Conservation (phyloP, 2,329 filamentous ascomycete genomes). For the Fusarium sp. region DNA sequence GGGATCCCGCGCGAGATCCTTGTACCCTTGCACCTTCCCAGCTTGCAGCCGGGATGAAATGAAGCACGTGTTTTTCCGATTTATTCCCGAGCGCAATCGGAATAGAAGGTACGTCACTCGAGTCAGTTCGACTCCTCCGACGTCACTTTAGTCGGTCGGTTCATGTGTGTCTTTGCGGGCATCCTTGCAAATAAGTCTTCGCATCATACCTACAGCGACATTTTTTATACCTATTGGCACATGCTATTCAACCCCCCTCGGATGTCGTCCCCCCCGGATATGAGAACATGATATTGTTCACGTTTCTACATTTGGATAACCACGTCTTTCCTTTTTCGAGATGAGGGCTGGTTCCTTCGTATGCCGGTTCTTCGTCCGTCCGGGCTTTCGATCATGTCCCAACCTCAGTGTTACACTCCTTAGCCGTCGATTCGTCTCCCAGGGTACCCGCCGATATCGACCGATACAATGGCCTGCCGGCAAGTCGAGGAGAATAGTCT, state of each 20-base stretch:
- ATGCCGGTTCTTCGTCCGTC: slow-evolving; percentile 57
- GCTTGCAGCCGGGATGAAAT: background rate
- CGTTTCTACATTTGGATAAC: slow-evolving; percentile 6
- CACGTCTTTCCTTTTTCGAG: slow-evolving; percentile 42
- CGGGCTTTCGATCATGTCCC: slow-evolving; percentile 45
- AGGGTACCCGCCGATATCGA: slow-evolving; percentile 37
- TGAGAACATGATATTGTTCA: slow-evolving; percentile 35
- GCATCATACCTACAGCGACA: slow-evolving; percentile 23
- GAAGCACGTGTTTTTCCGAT: slow-evolving; percentile 42
- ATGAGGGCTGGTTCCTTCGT: slow-evolving; percentile 59
- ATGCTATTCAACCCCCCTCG: slow-evolving; percentile 17
- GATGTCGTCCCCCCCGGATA: slow-evolving; percentile 20
- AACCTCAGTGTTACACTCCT: slow-evolving; percentile 30
- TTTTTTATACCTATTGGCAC: slow-evolving; percentile 23
- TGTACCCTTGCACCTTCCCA: background rate
- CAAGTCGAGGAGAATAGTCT: slow-evolving; percentile 39
- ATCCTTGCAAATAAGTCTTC: slow-evolving; percentile 33
- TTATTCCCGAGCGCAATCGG: slow-evolving; percentile 25
- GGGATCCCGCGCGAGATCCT: slow-evolving; percentile 21
- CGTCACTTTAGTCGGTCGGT: slow-evolving; percentile 41
- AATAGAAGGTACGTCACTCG: slow-evolving; percentile 28
- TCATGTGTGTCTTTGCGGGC: slow-evolving; percentile 20
- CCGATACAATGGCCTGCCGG: slow-evolving; percentile 40
- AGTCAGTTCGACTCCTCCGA: slow-evolving; percentile 24
- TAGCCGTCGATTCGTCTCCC: slow-evolving; percentile 39